Conservation (phyloP, 495 filamentous ascomycete species). For the Hyaloscypha variabilis region DNA sequence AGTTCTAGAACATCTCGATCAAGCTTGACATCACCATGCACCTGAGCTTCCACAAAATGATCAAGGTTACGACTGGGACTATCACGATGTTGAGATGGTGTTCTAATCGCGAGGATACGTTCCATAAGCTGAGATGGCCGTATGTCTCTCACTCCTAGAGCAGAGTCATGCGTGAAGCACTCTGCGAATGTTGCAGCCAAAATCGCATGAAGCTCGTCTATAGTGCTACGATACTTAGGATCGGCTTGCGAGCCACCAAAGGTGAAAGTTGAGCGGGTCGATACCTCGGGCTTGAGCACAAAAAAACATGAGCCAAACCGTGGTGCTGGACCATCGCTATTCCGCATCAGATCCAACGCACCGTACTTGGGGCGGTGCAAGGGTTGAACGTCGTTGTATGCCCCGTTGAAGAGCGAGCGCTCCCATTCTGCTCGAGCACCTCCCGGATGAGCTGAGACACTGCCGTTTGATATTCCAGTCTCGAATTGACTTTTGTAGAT, state of each 20-base stretch:
- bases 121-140: not conserved
- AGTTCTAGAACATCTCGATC: not conserved
- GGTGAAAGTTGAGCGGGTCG: not conserved
- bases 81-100: not conserved
- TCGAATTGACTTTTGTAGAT: not conserved
- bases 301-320: not conserved
- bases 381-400: not conserved
- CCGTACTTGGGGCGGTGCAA: conserved; percentile 1
- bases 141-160: not conserved
- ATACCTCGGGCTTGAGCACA: not conserved
- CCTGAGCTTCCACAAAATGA: not conserved
- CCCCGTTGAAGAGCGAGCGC: not conserved
- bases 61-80: not conserved
- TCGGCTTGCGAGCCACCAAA: not conserved
- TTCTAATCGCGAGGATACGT: not conserved
- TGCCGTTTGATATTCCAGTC: not conserved
- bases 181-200: not conserved
- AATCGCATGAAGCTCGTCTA: not conserved
- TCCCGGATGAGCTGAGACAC: not conserved
- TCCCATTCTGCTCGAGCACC: not conserved
- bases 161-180: not conserved
- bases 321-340: not conserved
- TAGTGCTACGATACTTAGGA: not conserved
- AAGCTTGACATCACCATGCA: not conserved
- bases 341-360: not conserved